These are phyloP conservation scores for Heliamphora exappendiculata DNA, from an alignment of 148 eudicot genomes.

Conservation along the genomic window DNA sequence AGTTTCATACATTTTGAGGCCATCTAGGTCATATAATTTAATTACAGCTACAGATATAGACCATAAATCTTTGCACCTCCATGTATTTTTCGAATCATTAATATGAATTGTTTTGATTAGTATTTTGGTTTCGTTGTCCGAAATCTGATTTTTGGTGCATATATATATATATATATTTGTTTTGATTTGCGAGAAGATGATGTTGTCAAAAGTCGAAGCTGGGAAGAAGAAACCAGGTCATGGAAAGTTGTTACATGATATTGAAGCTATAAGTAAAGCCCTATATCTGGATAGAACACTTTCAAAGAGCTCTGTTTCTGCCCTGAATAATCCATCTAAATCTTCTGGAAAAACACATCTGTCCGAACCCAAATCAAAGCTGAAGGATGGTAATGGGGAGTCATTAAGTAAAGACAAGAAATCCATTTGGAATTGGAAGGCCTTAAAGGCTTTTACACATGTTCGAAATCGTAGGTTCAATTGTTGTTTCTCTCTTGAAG, in stretches of 20 bases:
- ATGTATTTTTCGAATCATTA: not conserved
- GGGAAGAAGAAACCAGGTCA: constrained; percentile 40
- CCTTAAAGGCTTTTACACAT: constrained; percentile 66
- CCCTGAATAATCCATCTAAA: constrained; percentile 37
- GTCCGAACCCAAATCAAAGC: constrained; percentile 29
- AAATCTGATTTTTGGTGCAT: constrained; percentile 14
- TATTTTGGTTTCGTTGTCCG: not conserved
- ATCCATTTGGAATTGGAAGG: constrained; percentile 89
- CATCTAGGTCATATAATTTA: not conserved
- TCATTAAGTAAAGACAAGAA: constrained; percentile 57
- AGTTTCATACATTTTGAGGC: not conserved
- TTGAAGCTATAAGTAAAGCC: constrained; percentile 61
- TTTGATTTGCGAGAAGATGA: constrained; percentile 31
- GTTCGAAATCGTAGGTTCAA: constrained; percentile 63
- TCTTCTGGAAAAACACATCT: constrained; percentile 34
- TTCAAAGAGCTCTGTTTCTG: constrained; percentile 39
- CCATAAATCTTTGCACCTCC: not conserved
- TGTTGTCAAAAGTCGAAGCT: constrained; percentile 39
- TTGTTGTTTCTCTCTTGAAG: constrained; percentile 80
- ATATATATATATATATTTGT: constrained; percentile 9
- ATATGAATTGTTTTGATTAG: not conserved
- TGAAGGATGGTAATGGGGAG: constrained; percentile 34
- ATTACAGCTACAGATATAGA: not conserved
- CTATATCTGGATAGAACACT: constrained; percentile 47
- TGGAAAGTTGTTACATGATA: constrained; percentile 54